phyloP scores from a whole-genome alignment of 2,329 filamentous ascomycete genomes.

The Tolypocladium pustulatum region DNA sequence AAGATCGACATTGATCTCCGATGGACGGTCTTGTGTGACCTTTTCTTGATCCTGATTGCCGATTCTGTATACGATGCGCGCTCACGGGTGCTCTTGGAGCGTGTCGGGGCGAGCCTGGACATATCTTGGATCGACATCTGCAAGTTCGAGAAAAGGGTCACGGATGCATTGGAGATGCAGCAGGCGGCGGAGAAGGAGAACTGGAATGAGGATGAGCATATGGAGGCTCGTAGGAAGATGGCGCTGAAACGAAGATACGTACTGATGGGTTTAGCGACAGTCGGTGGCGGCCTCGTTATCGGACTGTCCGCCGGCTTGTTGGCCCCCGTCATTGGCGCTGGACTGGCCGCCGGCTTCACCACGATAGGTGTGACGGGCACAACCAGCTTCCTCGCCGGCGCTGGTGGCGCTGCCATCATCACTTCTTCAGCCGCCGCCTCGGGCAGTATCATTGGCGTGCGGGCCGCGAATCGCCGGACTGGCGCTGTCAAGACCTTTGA shows the following conservation, averaged over 20 bases:
- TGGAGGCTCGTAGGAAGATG: slow-evolving; percentile 73
- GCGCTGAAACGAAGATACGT: slow-evolving; percentile 77
- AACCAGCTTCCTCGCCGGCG: slow-evolving; percentile 77
- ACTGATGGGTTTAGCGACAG: slow-evolving; percentile 94
- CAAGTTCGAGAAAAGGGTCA: slow-evolving; percentile 92
- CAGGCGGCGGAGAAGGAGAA: slow-evolving; percentile 89
- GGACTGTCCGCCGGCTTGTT: slow-evolving; percentile 86
- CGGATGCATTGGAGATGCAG: slow-evolving; percentile 95
- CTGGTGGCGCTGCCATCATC: slow-evolving; percentile 87
- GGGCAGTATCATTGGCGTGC: slow-evolving; percentile 75
- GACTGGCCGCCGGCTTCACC: slow-evolving; percentile 86
- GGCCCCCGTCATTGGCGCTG: slow-evolving; percentile 87
- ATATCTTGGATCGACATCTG: slow-evolving; percentile 90
- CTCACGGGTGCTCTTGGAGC: slow-evolving; percentile 74
- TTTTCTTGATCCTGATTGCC: slow-evolving; percentile 93
- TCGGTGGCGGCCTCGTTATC: slow-evolving; percentile 90
- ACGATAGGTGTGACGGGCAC: slow-evolving; percentile 91
- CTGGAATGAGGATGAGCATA: slow-evolving; percentile 94
- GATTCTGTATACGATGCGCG: slow-evolving; percentile 88
- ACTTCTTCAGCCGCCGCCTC: slow-evolving; percentile 81
- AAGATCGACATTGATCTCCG: slow-evolving; percentile 92
- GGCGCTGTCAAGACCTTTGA: slow-evolving; percentile 94
- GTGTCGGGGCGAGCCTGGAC: slow-evolving; percentile 68
- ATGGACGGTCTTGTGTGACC: slow-evolving; percentile 93
- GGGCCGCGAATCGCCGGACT: slow-evolving; percentile 77